A percentile compares a stretch with the other conserved stretches of the same genome.
phyloP scores from a whole-genome alignment of 2,329 filamentous ascomycete genomes.

The Clarireedia hainanense region DNA sequence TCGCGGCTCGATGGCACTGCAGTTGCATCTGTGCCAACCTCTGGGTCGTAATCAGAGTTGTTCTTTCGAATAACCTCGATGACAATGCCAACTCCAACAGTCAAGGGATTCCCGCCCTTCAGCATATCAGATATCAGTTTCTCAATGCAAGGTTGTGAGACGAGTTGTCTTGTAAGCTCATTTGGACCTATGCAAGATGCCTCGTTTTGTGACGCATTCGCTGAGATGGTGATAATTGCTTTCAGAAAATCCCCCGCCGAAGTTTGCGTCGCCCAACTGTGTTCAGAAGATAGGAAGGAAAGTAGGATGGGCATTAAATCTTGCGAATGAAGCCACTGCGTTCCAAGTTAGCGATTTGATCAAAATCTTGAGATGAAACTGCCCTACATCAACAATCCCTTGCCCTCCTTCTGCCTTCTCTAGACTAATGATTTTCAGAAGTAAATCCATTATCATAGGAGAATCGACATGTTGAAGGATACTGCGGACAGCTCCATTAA shows the following conservation, averaged over 20 bases:
- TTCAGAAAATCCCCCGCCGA: slow-evolving; percentile 97
- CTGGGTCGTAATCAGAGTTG: slow-evolving; percentile 96
- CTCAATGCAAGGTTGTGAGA: slow-evolving; percentile 77
- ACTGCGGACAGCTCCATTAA: slow-evolving; percentile 73
- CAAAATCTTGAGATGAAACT: slow-evolving; percentile 10
- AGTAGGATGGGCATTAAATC: slow-evolving; percentile 81
- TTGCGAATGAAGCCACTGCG: slow-evolving; percentile 86
- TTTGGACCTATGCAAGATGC: slow-evolving; percentile 99
- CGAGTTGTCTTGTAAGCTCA: slow-evolving; percentile 88
- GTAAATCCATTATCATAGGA: slow-evolving; percentile 95
- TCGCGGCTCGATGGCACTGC: slow-evolving; percentile 76
- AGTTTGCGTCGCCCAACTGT: slow-evolving; percentile 86
- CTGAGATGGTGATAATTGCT: slow-evolving; percentile 97
- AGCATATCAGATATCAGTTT: slow-evolving; percentile 89
- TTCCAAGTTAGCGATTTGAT: slow-evolving; percentile 1
- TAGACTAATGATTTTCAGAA: slow-evolving; percentile 93
- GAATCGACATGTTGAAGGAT: slow-evolving; percentile 93
- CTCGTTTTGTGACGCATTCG: slow-evolving; percentile 95
- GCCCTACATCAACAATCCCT: slow-evolving; percentile 80
- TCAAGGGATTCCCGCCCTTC: slow-evolving; percentile 83
- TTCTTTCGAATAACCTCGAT: slow-evolving; percentile 99
- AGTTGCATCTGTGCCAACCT: slow-evolving; percentile 74
- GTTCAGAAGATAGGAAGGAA: slow-evolving; percentile 76
- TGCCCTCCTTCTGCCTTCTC: slow-evolving; percentile 87
- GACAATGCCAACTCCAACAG: slow-evolving; percentile 91